A percentile compares a stretch with the other conserved stretches of the same genome.
These are phyloP conservation scores for Didymella pomorum DNA, from an alignment of 2,329 filamentous ascomycete species.

Conservation along the genomic window DNA sequence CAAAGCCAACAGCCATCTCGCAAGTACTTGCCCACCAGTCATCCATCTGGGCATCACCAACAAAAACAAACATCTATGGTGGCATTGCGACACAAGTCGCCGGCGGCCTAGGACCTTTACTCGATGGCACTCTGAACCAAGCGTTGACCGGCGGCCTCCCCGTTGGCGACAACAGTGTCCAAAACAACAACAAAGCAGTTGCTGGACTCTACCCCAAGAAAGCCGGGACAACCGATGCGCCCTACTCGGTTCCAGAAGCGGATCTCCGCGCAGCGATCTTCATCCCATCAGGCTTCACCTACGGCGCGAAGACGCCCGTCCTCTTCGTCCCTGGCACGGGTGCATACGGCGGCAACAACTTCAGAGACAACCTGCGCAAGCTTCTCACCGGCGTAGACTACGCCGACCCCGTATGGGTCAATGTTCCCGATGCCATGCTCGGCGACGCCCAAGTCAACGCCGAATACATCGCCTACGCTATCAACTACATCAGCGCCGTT, in stretches of 20 bases:
- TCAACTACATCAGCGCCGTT: conserved; percentile 62
- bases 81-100: conserved; percentile 35
- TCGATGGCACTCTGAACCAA: conserved; percentile 27
- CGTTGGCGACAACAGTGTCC: conserved; percentile 32
- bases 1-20: conserved; percentile 29
- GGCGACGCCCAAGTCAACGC: conserved; percentile 61
- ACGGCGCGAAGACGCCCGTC: conserved; percentile 57
- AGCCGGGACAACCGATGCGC: conserved; percentile 53
- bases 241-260: conserved; percentile 58
- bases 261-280: conserved; percentile 61
- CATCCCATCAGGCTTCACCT: conserved; percentile 58
- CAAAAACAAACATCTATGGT: conserved; percentile 27
- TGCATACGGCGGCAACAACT: conserved; percentile 57
- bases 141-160: conserved; percentile 25
- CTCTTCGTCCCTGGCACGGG: conserved; percentile 64
- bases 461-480: conserved; percentile 66
- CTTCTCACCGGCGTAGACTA: conserved; percentile 49
- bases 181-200: conserved; percentile 34
- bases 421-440: conserved; percentile 60
- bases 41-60: conserved; percentile 30
- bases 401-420: conserved; percentile 60
- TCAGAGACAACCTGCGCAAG: conserved; percentile 59
- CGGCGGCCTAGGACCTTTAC: conserved; percentile 25
- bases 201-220: conserved; percentile 49
- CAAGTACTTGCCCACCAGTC: conserved; percentile 20